Conservation (phyloP, 2,329 filamentous ascomycete genomes). For the Pseudogymnoascus sp. region DNA sequence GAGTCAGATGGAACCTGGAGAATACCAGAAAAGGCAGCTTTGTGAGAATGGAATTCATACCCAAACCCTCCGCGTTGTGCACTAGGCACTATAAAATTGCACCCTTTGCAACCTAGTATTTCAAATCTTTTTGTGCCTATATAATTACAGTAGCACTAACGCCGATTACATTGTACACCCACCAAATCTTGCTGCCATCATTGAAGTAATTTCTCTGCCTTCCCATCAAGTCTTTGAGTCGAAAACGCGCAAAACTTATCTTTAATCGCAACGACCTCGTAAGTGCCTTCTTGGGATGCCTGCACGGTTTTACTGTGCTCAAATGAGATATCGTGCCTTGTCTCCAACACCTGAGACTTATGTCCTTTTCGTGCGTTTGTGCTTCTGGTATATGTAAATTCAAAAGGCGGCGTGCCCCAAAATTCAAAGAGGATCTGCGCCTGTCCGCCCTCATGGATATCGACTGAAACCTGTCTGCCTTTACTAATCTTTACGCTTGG, state of each 20-base stretch:
- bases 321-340: slow-evolving; percentile 76
- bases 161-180: slow-evolving; percentile 4
- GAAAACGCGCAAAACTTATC: slow-evolving; percentile 88
- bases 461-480: slow-evolving; percentile 70
- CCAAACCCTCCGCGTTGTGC: neutral
- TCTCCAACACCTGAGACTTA: slow-evolving; percentile 76
- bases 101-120: neutral
- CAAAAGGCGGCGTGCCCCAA: slow-evolving; percentile 89
- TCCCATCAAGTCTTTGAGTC: slow-evolving; percentile 53
- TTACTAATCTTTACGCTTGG: slow-evolving; percentile 86
- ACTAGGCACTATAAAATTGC: neutral
- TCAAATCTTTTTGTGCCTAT: neutral
- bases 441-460: slow-evolving; percentile 94
- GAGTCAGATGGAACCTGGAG: slow-evolving; percentile 37
- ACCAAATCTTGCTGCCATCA: slow-evolving; percentile 2
- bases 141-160: slow-evolving; percentile 3
- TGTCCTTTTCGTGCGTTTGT: slow-evolving; percentile 75
- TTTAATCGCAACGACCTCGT: slow-evolving; percentile 94
- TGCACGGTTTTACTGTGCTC: slow-evolving; percentile 75
- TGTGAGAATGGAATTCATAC: slow-evolving; percentile 27
- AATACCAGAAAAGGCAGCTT: slow-evolving; percentile 35
- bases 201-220: slow-evolving; percentile 30
- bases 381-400: slow-evolving; percentile 92
- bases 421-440: slow-evolving; percentile 93
- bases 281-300: slow-evolving; percentile 89